phyloP scores from a whole-genome alignment of 345 rosid genomes.

The Excoecaria agallocha region DNA sequence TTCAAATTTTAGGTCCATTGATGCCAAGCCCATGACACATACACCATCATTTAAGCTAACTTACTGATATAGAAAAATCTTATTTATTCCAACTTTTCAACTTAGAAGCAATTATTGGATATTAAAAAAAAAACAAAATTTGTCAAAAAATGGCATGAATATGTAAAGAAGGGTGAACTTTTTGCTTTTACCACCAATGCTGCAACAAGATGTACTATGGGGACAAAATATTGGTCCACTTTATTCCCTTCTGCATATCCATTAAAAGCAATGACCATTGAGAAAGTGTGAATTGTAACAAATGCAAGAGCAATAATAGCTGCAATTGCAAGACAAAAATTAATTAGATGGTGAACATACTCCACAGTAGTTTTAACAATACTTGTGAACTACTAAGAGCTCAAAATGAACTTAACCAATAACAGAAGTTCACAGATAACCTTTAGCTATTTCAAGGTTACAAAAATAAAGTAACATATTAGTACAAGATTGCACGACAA shows the following conservation, averaged over 20 bases:
- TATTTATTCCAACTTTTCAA: neutral
- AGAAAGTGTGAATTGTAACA: constrained; percentile 88
- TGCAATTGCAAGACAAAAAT: constrained; percentile 36
- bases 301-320: constrained; percentile 87
- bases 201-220: constrained; percentile 74
- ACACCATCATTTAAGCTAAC: neutral
- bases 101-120: neutral
- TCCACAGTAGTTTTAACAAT: neutral
- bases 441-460: neutral
- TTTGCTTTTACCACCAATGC: constrained; percentile 67
- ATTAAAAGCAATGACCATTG: constrained; percentile 92
- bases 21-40: neutral
- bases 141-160: neutral
- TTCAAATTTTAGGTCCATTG: neutral
- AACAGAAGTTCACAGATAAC: constrained; percentile 3
- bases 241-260: constrained; percentile 86
- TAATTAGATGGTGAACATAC: constrained; percentile 22
- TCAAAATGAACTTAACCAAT: constrained; percentile 3
- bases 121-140: neutral
- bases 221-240: constrained; percentile 79
- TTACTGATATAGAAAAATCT: neutral
- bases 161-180: constrained; percentile 1
- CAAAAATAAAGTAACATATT: neutral
- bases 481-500: neutral
- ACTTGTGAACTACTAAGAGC: constrained; percentile 12